Conservation (phyloP, 257 asterid species). For the Solanum pennellii region DNA sequence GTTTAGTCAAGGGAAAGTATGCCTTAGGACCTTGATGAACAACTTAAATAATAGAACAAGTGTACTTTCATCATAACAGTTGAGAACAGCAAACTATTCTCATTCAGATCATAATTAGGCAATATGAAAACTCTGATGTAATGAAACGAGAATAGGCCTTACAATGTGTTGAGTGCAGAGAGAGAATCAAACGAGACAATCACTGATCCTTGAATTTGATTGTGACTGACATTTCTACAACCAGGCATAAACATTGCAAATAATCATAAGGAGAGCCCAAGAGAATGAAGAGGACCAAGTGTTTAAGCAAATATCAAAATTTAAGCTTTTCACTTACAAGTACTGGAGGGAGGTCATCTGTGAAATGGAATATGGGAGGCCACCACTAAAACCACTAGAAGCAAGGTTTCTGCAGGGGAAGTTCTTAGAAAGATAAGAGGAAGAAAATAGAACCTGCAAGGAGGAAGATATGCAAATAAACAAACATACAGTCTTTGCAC, state of each 20-base stretch:
- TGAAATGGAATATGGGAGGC: constrained; percentile 69
- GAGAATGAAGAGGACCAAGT: neutral
- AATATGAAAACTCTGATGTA: neutral
- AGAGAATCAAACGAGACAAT: constrained; percentile 41
- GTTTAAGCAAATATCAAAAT: neutral
- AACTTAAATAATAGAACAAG: neutral
- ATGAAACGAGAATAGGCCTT: constrained; percentile 11
- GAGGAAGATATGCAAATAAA: neutral
- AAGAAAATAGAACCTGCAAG: neutral
- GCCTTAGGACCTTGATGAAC: neutral
- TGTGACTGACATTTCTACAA: constrained; percentile 69
- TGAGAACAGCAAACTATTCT: neutral
- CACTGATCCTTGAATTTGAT: constrained; percentile 58
- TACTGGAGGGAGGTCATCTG: constrained; percentile 51
- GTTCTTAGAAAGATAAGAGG: neutral
- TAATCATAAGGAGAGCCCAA: neutral
- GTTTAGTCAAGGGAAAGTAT: neutral
- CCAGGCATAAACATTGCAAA: neutral
- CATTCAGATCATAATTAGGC: neutral
- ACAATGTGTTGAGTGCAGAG: constrained; percentile 70
- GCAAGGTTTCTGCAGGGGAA: constrained; percentile 69
- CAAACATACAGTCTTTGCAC: constrained; percentile 63
- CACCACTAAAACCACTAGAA: constrained; percentile 47
- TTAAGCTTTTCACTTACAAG: constrained; percentile 48
- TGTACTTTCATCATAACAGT: neutral